Percentiles rank a stretch among this genome's conserved stretches.
Evolutionary conservation across 2,329 filamentous ascomycete genomes (phyloP).

Genomic region (Amauroascus niger): DNA sequence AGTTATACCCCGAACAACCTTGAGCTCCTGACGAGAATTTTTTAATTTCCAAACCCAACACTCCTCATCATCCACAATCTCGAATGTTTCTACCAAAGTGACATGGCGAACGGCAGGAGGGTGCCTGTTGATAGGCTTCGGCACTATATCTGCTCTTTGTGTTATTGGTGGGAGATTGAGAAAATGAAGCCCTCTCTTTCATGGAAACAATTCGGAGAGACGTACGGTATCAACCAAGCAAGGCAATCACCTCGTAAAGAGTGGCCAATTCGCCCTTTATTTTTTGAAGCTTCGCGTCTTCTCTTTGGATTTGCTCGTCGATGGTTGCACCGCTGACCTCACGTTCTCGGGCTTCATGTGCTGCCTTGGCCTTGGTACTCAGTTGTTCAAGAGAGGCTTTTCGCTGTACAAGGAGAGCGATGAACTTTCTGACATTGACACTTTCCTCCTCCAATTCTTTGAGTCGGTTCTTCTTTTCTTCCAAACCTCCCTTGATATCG

Average conservation of each 20-base stretch:
- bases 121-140: too few species aligned
- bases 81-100: too few species aligned
- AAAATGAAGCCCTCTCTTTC: not conserved
- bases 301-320: not conserved
- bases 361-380: not conserved
- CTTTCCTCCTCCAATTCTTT: not conserved
- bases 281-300: not conserved
- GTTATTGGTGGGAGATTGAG: constrained; percentile 1
- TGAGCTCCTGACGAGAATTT: not conserved
- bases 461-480: not conserved
- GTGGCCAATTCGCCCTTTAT: not conserved
- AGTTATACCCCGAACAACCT: not conserved
- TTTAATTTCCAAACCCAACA: too few species aligned
- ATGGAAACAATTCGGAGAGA: not conserved
- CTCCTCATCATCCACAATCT: not conserved
- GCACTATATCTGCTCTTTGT: too few species aligned
- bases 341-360: not conserved
- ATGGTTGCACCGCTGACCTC: not conserved
- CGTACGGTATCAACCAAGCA: not conserved
- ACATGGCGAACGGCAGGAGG: too few species aligned
- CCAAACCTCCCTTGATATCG: not conserved
- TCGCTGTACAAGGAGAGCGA: not conserved
- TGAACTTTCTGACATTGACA: not conserved
- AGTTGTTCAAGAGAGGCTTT: not conserved
- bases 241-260: not conserved